Evolutionary conservation across 2,329 filamentous ascomycete species (phyloP).

Genomic region (Alternaria brassicae): DNA sequence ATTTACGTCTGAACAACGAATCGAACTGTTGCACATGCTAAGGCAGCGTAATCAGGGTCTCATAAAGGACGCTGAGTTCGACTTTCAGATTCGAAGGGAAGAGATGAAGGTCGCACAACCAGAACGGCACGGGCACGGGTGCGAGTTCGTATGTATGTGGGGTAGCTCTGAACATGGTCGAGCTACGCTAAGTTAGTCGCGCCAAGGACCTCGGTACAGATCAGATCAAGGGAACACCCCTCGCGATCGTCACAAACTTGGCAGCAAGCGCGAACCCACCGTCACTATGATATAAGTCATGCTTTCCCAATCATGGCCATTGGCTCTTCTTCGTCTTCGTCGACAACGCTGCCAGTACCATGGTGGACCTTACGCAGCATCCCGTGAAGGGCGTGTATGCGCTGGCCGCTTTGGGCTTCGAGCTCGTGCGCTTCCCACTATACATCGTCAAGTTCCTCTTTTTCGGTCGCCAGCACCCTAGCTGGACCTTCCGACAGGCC

Average conservation of each 20-base stretch:
- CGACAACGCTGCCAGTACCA: not conserved
- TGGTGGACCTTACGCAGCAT: slow-evolving; percentile 40
- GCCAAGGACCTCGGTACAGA: slow-evolving; percentile 8
- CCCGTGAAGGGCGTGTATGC: slow-evolving; percentile 53
- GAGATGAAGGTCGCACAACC: not conserved
- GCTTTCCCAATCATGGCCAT: not conserved
- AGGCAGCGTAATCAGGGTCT: not conserved
- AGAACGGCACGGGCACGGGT: not conserved
- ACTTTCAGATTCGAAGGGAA: not conserved
- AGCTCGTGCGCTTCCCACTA: slow-evolving; percentile 49
- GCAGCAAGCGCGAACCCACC: not conserved
- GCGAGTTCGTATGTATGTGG: not conserved
- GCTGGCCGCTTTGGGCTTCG: slow-evolving; percentile 45
- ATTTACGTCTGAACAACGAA: not conserved
- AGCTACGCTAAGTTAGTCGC: not conserved
- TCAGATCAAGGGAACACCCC: not conserved
- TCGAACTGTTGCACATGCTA: not conserved
- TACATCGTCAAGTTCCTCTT: slow-evolving; percentile 49
- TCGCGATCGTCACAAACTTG: not conserved
- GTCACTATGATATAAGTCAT: not conserved
- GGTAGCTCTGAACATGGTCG: not conserved
- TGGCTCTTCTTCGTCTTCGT: not conserved
- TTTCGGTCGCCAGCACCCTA: slow-evolving; percentile 49
- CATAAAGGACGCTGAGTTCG: not conserved
- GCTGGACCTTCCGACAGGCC: slow-evolving; percentile 52